A percentile compares a stretch with the other conserved stretches of the same genome.
Conservation (phyloP, 2,329 filamentous ascomycete genomes). For the Zymoseptoria brevis region DNA sequence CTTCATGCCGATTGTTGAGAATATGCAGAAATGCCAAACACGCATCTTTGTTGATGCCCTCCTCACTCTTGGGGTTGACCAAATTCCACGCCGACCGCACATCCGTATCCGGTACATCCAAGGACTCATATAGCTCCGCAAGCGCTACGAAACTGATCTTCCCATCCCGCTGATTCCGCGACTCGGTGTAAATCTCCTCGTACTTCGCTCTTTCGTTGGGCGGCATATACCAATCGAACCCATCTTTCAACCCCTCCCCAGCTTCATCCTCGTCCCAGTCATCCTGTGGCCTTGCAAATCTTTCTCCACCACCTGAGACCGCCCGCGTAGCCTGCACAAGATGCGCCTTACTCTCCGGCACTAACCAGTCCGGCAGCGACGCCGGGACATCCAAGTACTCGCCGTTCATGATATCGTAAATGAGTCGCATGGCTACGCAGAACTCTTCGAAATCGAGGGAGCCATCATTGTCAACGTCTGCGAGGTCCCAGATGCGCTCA, state of each 20-base stretch:
- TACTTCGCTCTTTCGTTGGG: constrained; percentile 87
- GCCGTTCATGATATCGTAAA: constrained; percentile 94
- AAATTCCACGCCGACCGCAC: constrained; percentile 93
- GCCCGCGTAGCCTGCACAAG: constrained; percentile 77
- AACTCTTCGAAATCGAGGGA: constrained; percentile 99
- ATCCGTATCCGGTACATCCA: constrained; percentile 67
- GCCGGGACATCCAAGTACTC: constrained; percentile 85
- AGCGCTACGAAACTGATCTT: constrained; percentile 67
- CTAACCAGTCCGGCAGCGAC: constrained; percentile 85
- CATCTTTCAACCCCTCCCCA: constrained; percentile 77
- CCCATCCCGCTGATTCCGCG: constrained; percentile 70
- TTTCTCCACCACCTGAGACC: constrained; percentile 67
- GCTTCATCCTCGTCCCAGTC: constrained; percentile 72
- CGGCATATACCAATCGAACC: constrained; percentile 99
- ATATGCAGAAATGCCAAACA: constrained; percentile 93
- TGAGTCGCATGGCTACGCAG: constrained; percentile 95
- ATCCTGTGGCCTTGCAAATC: constrained; percentile 64
- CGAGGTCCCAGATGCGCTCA: constrained; percentile 95
- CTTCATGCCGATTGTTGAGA: constrained; percentile 90
- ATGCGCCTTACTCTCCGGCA: constrained; percentile 90
- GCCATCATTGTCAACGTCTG: constrained; percentile 94
- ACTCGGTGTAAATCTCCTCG: constrained; percentile 93
- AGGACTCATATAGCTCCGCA: constrained; percentile 74
- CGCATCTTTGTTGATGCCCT: constrained; percentile 88
- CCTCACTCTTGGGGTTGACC: constrained; percentile 78